Evolutionary conservation across 2,329 filamentous ascomycete genomes (phyloP), one percentile per base, ranked within the genome.

Genomic region (Ascocoryne sarcoides): DNA sequence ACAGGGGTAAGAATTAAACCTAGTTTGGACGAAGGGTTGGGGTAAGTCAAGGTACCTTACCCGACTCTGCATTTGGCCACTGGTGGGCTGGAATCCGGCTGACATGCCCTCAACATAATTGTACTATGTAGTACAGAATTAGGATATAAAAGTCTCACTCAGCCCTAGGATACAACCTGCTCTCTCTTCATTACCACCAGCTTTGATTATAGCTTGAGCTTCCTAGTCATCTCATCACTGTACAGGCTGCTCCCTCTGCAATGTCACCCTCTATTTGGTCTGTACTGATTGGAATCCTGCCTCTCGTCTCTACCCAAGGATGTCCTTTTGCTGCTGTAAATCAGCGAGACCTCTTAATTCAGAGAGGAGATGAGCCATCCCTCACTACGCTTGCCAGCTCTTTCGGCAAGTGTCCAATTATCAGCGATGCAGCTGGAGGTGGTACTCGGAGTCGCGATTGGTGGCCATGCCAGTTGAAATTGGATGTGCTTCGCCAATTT

Each of bases 401-500:
- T 15, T 54, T 54, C 32, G 52, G 52, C 21, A 48, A 52, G 38
- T 52, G 50, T 19, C 14, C 49, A n/a, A 39, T 31, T 3, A 32
- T 50, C 21, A 50, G 50, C 29, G 50, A 54, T 39, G 43, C 44
- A 26, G 52, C 49, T 42, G 70, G 70, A 40, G 65, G 65, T 47
- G 73, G 74, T 45, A 74, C 71, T 47, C 60, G 64, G 39, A 75
- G 71, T 59, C 51, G 54, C 37, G 71, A 77, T 62, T 76, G 72
- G 73, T 78, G 73, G 73, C 73, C 74, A 32, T 65, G 73, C 42
- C 62, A 67, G 51, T 59, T 78, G 45, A 69, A 64, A 56, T 59
- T 75, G 48, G 70, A 70, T 60, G 72, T 77, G 52, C 68, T 78
- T 37, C 73, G 74, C 55, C 74, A 77, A 60, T 68, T 76, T 55